Base-by-base conservation (phyloP, 1,139 yeast species). In the Magnusiomyces suaveolens region DNA sequence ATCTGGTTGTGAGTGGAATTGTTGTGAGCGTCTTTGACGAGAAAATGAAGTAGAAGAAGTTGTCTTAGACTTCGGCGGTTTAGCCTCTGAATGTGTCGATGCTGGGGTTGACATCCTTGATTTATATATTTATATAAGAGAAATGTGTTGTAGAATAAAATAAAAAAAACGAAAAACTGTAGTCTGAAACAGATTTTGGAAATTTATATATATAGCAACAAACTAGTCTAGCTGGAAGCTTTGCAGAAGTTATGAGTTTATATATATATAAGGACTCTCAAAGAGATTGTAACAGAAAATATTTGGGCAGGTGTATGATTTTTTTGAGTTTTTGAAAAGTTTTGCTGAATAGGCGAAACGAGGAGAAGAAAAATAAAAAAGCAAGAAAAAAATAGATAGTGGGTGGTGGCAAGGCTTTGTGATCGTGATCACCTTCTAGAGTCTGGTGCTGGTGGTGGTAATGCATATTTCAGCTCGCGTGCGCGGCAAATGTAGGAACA, bases 1-100 rank as follows among this genome's bases (percentile, higher is more conserved):
- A 53, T 74, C 71, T 59, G 71, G 73, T 55, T 71, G 62, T 4
- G 46, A 43, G 25, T 52, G 48, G 29, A 33, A 39, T 49, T 41
- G 54, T n/a, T 36, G 49, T 48, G 54, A 46, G 29, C 56, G 56
- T 54, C 58, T 52, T 47, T 52, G 54, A 52, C 56, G 52, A 46
- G 52, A 50, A 43, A 52, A 46, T 24, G 51, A 23, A 20, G 55
- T 50, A 32, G 56, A 41, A 24, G 49, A 4, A 10, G 50, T 49
- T 32, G 57, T 44, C 44, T 53, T 56, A 25, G 54, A 52, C 56
- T 53, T 56, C 50, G 58, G 55, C 53, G 58, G 58, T 48, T 53
- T 53, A 1, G 50, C 12, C 14, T 47, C 50, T 36, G 50, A 21
- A 14, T 47, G 50, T 47, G 50, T 21, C 23, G 50, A 12, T 47